These are phyloP conservation scores for Eucalyptus marginata DNA, from an alignment of 345 rosid genomes.

Conservation along the genomic window DNA sequence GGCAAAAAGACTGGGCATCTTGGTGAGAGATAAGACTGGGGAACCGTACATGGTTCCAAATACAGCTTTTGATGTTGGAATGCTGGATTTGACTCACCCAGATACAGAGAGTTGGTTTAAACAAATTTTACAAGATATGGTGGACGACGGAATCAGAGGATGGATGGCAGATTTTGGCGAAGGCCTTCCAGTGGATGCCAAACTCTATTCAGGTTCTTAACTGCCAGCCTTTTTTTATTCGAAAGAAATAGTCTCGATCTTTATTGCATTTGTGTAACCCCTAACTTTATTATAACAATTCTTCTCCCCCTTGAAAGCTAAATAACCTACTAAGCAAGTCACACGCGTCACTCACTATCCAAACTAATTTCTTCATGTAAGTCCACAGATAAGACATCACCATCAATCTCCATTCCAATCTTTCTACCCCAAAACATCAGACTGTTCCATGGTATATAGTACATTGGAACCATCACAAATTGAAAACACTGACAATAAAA, in stretches of 20 bases:
- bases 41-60: conserved; percentile 60
- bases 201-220: conserved; percentile 45
- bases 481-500: not conserved
- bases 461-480: not conserved
- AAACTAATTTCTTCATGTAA: not conserved
- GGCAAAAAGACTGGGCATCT: conserved; percentile 43
- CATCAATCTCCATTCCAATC: not conserved
- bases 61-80: conserved; percentile 68
- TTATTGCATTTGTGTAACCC: not conserved
- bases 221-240: not conserved
- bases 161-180: conserved; percentile 92
- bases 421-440: not conserved
- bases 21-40: conserved; percentile 46
- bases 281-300: not conserved
- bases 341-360: not conserved
- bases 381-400: not conserved
- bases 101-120: conserved; percentile 54
- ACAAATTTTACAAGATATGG: conserved; percentile 55
- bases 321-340: not conserved
- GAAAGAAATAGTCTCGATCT: not conserved
- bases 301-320: not conserved
- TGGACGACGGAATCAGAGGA: conserved; percentile 55
- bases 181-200: conserved; percentile 61
- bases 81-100: conserved; percentile 70
- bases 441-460: not conserved